Base-by-base conservation (phyloP, 345 rosid species). In the Fremontodendron californicum region DNA sequence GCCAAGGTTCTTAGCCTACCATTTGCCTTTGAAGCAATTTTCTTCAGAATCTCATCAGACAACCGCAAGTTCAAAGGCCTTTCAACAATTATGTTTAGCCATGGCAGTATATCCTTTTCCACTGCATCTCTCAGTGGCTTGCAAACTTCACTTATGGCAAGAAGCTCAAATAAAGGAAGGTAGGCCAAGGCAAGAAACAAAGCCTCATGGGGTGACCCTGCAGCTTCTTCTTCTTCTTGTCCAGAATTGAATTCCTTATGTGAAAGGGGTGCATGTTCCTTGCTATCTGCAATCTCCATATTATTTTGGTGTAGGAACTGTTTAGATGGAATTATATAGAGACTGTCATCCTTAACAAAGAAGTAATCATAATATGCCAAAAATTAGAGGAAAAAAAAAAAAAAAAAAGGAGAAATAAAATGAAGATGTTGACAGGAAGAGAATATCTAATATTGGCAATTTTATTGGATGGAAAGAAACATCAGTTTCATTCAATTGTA, bases 151-250 rank as follows among this genome's bases (percentile, higher is more conserved):
- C 80, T 70, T 80, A 88, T 78, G 46, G 83, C 80, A 57, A 93
- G 87, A 82, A 93, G 91, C 81, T 93, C 93, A 11, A 61, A 77
- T 11, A 90, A 45, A 66, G 86, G 86, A 76, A 93, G 97, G 75
- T 87, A 89, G 51, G 92, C 84, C 73, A 93, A 79, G 29, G 88
- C 90, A 35, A 92, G 79, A 52, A 86, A 77, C 62, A 90, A 51
- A 60, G 93, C 90, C 52, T 91, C 90, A 75, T 86, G 87, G 35
- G 91, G 90, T 45, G 86, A 80, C 60, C 84, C 81, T 73, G 83
- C 67, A 67, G 71, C 78, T 6, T 16, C 78, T 3, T 15, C 60
- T 25, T 57, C 73, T 58, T 67, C 43, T 75, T 60, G 7, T 67
- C 77, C 52, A 76, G 60, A 65, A 31, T 5, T 46, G 27, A 3